phyloP scores from a whole-genome alignment of 2,329 filamentous ascomycete genomes.

The Ceratocystis papillata region DNA sequence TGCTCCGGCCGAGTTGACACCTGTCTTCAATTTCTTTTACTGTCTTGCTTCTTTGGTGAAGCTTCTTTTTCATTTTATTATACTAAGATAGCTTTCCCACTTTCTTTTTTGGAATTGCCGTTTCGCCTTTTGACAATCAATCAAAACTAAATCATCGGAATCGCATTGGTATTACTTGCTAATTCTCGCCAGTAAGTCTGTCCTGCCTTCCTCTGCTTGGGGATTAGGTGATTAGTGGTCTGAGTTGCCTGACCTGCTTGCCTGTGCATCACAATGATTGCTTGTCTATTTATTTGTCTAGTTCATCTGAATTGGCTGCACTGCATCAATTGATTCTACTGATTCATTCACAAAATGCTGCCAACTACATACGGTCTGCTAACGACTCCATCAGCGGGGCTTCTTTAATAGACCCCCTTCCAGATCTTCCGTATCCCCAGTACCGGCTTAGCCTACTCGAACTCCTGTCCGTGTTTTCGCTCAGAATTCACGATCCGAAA shows the following conservation, averaged over 20 bases:
- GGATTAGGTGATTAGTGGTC: neutral
- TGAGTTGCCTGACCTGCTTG: neutral
- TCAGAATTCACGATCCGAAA: constrained; percentile 31
- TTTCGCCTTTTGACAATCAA: constrained; percentile 4
- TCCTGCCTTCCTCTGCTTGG: neutral
- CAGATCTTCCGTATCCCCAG: constrained; percentile 17
- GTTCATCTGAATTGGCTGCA: no score
- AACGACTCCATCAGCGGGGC: constrained; percentile 16
- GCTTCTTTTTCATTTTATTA: constrained; percentile 3
- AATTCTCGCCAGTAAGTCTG: constrained; percentile 16
- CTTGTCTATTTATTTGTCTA: neutral
- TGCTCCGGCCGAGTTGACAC: constrained; percentile 18
- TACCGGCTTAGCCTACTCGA: constrained; percentile 22
- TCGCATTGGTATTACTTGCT: constrained; percentile 7
- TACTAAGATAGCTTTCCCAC: constrained; percentile 11
- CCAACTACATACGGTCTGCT: no score
- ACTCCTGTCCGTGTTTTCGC: constrained; percentile 23
- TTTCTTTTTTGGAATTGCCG: constrained; percentile 1
- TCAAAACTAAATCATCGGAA: neutral
- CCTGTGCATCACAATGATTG: neutral
- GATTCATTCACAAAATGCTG: no score
- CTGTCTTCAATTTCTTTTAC: constrained; percentile 3
- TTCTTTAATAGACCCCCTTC: constrained; percentile 18
- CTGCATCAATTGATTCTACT: no score
- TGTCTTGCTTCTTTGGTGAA: constrained; percentile 3